Base-by-base conservation (phyloP, 2,329 filamentous ascomycete species). In the Capronia epimyces region DNA sequence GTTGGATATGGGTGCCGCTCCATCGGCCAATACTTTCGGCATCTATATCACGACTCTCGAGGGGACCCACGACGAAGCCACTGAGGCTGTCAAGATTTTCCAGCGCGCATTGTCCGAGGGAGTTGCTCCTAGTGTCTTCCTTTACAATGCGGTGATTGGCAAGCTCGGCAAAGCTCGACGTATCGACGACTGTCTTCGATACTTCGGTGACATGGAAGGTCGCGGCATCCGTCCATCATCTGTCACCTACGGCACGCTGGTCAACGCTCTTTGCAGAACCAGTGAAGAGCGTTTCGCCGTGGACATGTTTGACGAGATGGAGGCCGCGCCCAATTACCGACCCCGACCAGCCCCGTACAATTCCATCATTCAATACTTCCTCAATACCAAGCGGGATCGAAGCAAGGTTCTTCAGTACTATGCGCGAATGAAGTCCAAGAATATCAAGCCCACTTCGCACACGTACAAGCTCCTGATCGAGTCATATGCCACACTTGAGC, bases 11-110 rank as follows among this genome's bases (percentile, higher is more conserved):
- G 91, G 91, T 42, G 83, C 87, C 53, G 85, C 90, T 8, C 93
- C 93, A 13, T 95, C 91, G 2, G 93, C 93, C 37, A 98, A 98
- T 75, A 98, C 93, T 0, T 98, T 94, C 62, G 93, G 93, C 53
- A 80, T 98, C 15, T 98, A 97, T 77, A 98, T 98, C 71, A 97
- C 94, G n/a, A 97, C 91, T 1, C 77, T 98, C 55, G 96, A 97
- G 75, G 91, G 95, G 66, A 97, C 90, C 0, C 97, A 96, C 60
- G 93, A 98, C 64, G 93, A 98, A 69, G 93, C 93, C 9, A 89
- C 89, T 7, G 93, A 97, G 69, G 93, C 93, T 49, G 86, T 97
- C 65, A 94, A 94, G 73, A 95, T 98, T 69, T 98, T 98, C 76
- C 84, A 93, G 64, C 87, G 89, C 50, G 90, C 93, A 52, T 89